phyloP scores from a whole-genome alignment of 805 yeast species.

The Candida manassasensis region DNA sequence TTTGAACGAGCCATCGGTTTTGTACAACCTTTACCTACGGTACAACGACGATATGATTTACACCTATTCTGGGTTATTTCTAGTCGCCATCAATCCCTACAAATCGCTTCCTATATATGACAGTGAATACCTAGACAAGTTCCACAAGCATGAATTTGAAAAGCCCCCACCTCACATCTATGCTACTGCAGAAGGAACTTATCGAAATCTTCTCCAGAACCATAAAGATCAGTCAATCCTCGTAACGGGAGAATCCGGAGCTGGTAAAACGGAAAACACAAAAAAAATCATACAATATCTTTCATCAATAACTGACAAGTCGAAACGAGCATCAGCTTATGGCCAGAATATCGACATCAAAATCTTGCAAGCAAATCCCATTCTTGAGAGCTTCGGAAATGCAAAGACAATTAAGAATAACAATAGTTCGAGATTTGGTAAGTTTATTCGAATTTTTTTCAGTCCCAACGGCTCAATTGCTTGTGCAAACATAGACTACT shows the following conservation, averaged over 20 bases:
- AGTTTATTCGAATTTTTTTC: slow-evolving; percentile 85
- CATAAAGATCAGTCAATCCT: slow-evolving; percentile 80
- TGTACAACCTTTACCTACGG: slow-evolving; percentile 73
- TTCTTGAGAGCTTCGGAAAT: slow-evolving; percentile 93
- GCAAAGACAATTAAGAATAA: slow-evolving; percentile 92
- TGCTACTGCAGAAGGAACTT: slow-evolving; percentile 80
- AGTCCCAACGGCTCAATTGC: slow-evolving; percentile 56
- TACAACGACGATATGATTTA: slow-evolving; percentile 76
- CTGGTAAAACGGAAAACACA: slow-evolving; percentile 97
- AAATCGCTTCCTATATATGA: slow-evolving; percentile 67
- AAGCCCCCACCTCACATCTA: slow-evolving; percentile 78
- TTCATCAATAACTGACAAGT: slow-evolving; percentile 57
- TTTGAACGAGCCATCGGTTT: slow-evolving; percentile 93
- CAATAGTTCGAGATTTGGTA: slow-evolving; percentile 95
- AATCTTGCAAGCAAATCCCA: slow-evolving; percentile 91
- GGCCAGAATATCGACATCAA: slow-evolving; percentile 64
- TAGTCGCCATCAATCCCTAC: slow-evolving; percentile 95
- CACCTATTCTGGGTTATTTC: slow-evolving; percentile 90
- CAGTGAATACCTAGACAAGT: slow-evolving; percentile 49
- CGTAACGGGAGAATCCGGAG: slow-evolving; percentile 99
- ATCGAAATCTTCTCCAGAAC: slow-evolving; percentile 64
- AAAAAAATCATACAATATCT: slow-evolving; percentile 90
- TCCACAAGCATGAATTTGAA: slow-evolving; percentile 38
- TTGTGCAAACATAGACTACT: slow-evolving; percentile 95
- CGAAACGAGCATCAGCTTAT: slow-evolving; percentile 4